These are phyloP conservation scores for Casuarina cunninghamiana DNA, from an alignment of 306 rosid genomes.

Conservation along the genomic window DNA sequence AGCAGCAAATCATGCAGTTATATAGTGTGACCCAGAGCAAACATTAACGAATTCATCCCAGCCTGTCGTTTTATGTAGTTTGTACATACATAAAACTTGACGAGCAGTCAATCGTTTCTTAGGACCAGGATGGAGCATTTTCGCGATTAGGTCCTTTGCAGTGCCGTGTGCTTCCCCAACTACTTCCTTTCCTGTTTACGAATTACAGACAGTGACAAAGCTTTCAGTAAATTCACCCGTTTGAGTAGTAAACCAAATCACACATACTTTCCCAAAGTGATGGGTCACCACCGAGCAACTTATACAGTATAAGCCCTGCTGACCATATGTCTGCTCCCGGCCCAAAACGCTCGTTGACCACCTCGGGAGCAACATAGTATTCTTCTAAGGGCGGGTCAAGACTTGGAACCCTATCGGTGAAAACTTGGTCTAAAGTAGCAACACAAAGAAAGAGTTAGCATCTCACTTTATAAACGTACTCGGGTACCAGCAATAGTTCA, in stretches of 20 bases:
- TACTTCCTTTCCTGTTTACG: conserved; percentile 96
- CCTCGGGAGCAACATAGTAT: conserved; percentile 95
- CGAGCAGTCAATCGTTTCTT: conserved; percentile 82
- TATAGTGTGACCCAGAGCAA: too few species aligned
- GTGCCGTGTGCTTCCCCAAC: too few species aligned
- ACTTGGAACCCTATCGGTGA: conserved; percentile 66
- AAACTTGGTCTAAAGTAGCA: conserved; percentile 68
- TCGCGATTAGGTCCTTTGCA: conserved; percentile 75
- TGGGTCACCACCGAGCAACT: conserved; percentile 86
- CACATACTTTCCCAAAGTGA: conserved; percentile 86
- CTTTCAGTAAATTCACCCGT: conserved; percentile 24
- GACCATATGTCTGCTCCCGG: conserved; percentile 96
- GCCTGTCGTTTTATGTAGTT: not conserved
- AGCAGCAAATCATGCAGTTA: not conserved
- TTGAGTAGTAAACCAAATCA: too few species aligned
- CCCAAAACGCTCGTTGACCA: conserved; percentile 87
- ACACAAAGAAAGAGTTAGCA: conserved; percentile 24
- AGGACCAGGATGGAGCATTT: conserved; percentile 79
- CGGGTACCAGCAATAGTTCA: not conserved
- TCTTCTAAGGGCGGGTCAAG: conserved; percentile 50
- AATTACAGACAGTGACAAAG: conserved; percentile 37
- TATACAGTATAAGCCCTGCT: conserved; percentile 85
- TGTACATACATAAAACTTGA: conserved; percentile 80
- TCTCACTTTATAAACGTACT: not conserved
- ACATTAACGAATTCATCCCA: too few species aligned